A percentile compares a stretch with the other conserved stretches of the same genome.
These are phyloP conservation scores for Toxicodendron radicans DNA, from an alignment of 345 rosid species.

Conservation along the genomic window DNA sequence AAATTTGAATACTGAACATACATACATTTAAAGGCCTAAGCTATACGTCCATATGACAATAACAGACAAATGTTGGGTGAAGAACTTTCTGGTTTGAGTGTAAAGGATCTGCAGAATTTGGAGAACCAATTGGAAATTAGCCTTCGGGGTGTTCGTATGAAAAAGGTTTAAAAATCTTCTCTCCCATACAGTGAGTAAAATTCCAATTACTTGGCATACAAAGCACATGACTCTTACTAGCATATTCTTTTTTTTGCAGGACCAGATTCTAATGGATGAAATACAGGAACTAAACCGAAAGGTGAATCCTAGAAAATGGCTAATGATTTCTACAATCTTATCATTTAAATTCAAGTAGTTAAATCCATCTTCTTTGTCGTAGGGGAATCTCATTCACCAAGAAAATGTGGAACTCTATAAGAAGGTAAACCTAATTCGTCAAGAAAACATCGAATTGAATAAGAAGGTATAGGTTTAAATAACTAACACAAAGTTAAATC, in stretches of 20 bases:
- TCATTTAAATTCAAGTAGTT: conserved; percentile 22
- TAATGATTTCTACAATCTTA: conserved; percentile 6
- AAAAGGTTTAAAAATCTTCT: conserved; percentile 48
- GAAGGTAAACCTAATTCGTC: conserved; percentile 59
- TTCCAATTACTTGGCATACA: conserved; percentile 6
- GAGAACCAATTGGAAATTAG: conserved; percentile 58
- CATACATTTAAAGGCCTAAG: background rate
- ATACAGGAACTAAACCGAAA: conserved; percentile 55
- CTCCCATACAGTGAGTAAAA: conserved; percentile 2
- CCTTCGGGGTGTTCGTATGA: conserved; percentile 53
- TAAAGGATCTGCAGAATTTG: conserved; percentile 54
- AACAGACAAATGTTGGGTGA: conserved; percentile 82
- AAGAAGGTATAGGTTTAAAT: conserved; percentile 36
- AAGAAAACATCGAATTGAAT: conserved; percentile 48
- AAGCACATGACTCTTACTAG: conserved; percentile 16
- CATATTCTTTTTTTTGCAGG: conserved; percentile 35
- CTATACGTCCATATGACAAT: conserved; percentile 20
- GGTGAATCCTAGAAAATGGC: conserved; percentile 33
- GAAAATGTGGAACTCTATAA: conserved; percentile 68
- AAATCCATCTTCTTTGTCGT: conserved; percentile 31
- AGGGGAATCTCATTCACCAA: conserved; percentile 59
- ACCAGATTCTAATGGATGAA: conserved; percentile 62
- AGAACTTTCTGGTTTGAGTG: conserved; percentile 59
- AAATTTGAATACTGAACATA: background rate
- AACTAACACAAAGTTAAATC: conserved; percentile 5